Percentiles rank a stretch among this genome's conserved stretches.
These are phyloP conservation scores for Yamadazyma pseudoaaseri DNA, from an alignment of 1,139 yeast genomes.

Conservation along the genomic window DNA sequence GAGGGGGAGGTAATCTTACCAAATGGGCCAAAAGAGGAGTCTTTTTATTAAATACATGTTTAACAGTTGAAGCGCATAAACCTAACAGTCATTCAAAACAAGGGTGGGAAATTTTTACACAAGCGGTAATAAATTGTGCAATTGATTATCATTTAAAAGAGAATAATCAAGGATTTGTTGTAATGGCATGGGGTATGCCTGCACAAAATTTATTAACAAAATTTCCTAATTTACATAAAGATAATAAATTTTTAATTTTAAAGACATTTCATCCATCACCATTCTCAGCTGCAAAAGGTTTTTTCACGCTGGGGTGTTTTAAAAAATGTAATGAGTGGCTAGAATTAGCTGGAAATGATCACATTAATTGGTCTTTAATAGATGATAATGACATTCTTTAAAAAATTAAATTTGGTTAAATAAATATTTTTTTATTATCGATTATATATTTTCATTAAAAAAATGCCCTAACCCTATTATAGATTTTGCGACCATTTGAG, in stretches of 20 bases:
- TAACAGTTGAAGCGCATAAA: slow-evolving; percentile 90
- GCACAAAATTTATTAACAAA: slow-evolving; percentile 72
- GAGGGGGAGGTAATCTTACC: slow-evolving; percentile 66
- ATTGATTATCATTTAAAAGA: slow-evolving; percentile 32
- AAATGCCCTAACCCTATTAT: background rate
- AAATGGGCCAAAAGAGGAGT: slow-evolving; percentile 92
- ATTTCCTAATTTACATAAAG: slow-evolving; percentile 20
- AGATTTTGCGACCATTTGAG: background rate
- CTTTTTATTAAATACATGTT: slow-evolving; percentile 77
- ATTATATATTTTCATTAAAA: background rate
- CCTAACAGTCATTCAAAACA: slow-evolving; percentile 88
- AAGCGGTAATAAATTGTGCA: slow-evolving; percentile 54
- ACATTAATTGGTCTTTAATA: slow-evolving; percentile 64
- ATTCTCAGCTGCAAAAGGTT: slow-evolving; percentile 81
- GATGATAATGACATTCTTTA: slow-evolving; percentile 24
- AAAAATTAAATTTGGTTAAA: background rate
- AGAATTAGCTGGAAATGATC: slow-evolving; percentile 39
- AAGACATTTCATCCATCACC: slow-evolving; percentile 94
- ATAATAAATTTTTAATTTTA: slow-evolving; percentile 46
- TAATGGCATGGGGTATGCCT: slow-evolving; percentile 94
- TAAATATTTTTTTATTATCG: background rate
- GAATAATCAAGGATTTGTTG: slow-evolving; percentile 56
- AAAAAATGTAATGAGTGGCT: slow-evolving; percentile 75
- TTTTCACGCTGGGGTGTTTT: slow-evolving; percentile 73
- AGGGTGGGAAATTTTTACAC: slow-evolving; percentile 96